Evolutionary conservation across 306 rosid genomes (phyloP).

Genomic region (Quercus bicolor): DNA sequence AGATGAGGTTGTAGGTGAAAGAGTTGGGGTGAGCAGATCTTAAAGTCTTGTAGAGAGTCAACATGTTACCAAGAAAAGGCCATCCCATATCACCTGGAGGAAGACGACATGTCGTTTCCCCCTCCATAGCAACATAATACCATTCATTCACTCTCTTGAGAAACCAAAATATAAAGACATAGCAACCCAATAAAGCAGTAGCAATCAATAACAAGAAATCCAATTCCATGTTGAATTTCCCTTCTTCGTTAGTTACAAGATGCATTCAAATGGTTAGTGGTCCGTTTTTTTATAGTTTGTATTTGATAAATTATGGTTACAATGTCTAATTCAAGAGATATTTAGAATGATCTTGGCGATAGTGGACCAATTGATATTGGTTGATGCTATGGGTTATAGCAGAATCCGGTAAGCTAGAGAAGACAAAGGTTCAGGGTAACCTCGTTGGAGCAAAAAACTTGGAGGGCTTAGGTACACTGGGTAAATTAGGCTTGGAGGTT

Average conservation of each 20-base stretch:
- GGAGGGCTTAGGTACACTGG: too few species aligned
- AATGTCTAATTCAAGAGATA: too few species aligned
- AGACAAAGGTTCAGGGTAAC: too few species aligned
- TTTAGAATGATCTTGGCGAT: too few species aligned
- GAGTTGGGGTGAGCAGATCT: conserved; percentile 15
- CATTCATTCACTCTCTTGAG: conserved; percentile 13
- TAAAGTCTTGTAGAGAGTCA: conserved; percentile 7
- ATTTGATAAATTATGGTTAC: background rate
- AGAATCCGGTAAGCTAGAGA: too few species aligned
- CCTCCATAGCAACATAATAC: background rate
- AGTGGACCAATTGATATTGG: too few species aligned
- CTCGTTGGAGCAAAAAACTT: too few species aligned
- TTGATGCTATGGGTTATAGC: too few species aligned
- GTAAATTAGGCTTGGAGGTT: too few species aligned
- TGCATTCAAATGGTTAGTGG: background rate
- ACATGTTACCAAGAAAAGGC: conserved; percentile 15
- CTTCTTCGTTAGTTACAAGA: background rate
- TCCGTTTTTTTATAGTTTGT: too few species aligned
- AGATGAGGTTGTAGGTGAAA: background rate
- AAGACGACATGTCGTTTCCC: background rate
- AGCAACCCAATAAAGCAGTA: background rate
- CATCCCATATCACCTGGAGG: conserved; percentile 32
- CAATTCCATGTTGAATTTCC: background rate
- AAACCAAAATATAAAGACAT: conserved; percentile 5
- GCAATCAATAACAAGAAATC: background rate